These are phyloP conservation scores for Tetradesmus lagerheimii DNA, from an alignment of 139 green algal species.

Conservation along the genomic window DNA sequence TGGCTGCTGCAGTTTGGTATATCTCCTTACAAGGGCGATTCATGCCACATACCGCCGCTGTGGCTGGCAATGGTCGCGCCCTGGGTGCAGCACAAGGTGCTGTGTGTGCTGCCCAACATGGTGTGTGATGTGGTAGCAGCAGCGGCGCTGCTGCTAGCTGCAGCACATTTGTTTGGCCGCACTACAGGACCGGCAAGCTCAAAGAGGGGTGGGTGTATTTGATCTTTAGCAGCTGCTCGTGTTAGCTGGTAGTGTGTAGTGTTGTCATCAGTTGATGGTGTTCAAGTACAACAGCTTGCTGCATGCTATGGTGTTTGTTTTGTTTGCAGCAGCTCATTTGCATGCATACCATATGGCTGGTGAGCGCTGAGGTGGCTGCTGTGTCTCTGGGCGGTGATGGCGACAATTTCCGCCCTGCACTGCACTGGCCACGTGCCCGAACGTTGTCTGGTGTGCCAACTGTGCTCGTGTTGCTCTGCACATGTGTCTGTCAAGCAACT, in stretches of 20 bases:
- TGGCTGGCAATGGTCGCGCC: slow-evolving; percentile 46
- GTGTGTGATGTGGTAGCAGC: slow-evolving; percentile 52
- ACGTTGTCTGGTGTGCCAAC: background rate
- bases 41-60: slow-evolving; percentile 58
- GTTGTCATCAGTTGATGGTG: too few species aligned
- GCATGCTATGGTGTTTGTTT: too few species aligned
- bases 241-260: too few species aligned
- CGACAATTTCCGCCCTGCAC: too few species aligned
- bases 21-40: slow-evolving; percentile 55
- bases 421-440: too few species aligned
- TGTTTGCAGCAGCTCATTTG: too few species aligned
- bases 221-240: too few species aligned
- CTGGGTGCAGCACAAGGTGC: background rate
- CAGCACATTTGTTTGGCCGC: background rate
- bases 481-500: background rate
- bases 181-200: background rate
- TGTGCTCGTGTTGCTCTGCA: too few species aligned
- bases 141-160: slow-evolving; percentile 29
- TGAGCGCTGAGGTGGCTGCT: too few species aligned
- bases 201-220: background rate
- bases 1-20: slow-evolving; percentile 44
- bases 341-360: too few species aligned
- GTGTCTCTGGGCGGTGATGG: too few species aligned
- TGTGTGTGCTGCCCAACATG: slow-evolving; percentile 60
- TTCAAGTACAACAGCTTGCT: too few species aligned